A percentile compares a stretch with the other conserved stretches of the same genome.
Conservation (phyloP, 1,284 basidiomycete genomes). For the Sparassis latifolia region DNA sequence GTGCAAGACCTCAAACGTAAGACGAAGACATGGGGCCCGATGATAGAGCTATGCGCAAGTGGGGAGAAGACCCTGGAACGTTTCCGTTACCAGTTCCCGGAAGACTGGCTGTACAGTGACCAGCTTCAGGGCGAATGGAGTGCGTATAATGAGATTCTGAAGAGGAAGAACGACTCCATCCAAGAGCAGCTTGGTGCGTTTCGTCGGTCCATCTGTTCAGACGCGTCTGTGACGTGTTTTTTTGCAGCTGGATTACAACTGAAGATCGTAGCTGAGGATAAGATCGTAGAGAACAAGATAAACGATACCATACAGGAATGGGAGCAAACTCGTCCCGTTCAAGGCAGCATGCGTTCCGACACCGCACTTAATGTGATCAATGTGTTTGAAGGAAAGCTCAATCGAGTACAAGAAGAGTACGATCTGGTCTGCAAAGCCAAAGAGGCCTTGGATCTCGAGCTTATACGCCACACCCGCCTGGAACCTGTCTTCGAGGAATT, state of each 20-base stretch:
- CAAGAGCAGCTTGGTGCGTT: slow-evolving; percentile 88
- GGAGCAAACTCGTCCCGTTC: slow-evolving; percentile 94
- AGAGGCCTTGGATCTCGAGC: slow-evolving; percentile 92
- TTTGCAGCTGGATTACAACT: slow-evolving; percentile 83
- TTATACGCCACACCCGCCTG: slow-evolving; percentile 84
- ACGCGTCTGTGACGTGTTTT: not conserved
- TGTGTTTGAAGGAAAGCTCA: slow-evolving; percentile 88
- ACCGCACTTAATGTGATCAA: slow-evolving; percentile 94
- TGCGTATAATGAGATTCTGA: slow-evolving; percentile 96
- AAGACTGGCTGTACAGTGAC: slow-evolving; percentile 98
- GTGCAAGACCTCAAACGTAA: slow-evolving; percentile 98
- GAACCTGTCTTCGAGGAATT: slow-evolving; percentile 94
- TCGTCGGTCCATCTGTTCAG: not conserved
- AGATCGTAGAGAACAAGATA: slow-evolving; percentile 93
- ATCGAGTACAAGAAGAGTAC: slow-evolving; percentile 87
- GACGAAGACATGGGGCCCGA: slow-evolving; percentile 94
- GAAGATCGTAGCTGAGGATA: slow-evolving; percentile 99
- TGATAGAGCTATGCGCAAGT: slow-evolving; percentile 89
- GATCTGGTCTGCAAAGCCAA: slow-evolving; percentile 93
- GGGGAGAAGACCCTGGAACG: slow-evolving; percentile 97
- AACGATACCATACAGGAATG: slow-evolving; percentile 87
- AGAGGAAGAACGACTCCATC: slow-evolving; percentile 96
- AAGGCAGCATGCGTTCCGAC: slow-evolving; percentile 93
- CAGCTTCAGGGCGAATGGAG: slow-evolving; percentile 98
- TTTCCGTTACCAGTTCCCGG: slow-evolving; percentile 93